phyloP scores from a whole-genome alignment of 495 filamentous ascomycete species.

The Trichoderma gamsii region DNA sequence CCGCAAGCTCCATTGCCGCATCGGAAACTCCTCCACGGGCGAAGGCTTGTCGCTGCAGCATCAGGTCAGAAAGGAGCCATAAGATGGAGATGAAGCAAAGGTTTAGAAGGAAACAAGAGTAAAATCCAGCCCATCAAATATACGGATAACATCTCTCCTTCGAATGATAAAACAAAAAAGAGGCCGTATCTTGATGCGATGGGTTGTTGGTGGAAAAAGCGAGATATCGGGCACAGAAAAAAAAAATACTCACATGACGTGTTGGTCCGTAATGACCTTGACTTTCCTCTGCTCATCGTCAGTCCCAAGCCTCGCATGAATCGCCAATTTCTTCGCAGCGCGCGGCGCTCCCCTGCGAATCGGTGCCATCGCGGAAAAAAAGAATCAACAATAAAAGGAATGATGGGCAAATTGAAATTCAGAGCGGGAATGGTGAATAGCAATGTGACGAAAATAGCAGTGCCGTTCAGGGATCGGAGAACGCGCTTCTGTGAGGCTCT shows the following conservation, averaged over 20 bases:
- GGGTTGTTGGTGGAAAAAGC: neutral
- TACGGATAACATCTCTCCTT: neutral
- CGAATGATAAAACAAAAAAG: neutral
- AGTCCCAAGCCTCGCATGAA: neutral
- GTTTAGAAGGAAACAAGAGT: neutral
- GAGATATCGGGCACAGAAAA: neutral
- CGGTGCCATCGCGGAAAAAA: conserved; percentile 5
- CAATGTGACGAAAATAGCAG: neutral
- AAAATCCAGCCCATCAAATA: neutral
- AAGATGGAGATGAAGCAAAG: neutral
- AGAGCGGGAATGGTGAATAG: neutral
- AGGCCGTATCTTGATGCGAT: neutral
- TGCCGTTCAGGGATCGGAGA: no score
- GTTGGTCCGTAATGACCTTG: conserved; percentile 15
- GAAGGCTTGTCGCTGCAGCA: conserved; percentile 57
- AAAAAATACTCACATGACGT: conserved; percentile 15
- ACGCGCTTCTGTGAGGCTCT: no score
- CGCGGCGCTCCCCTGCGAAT: conserved; percentile 10
- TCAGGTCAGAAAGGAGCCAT: conserved; percentile 18
- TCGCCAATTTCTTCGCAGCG: neutral
- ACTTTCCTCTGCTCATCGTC: conserved; percentile 12
- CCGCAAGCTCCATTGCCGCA: conserved; percentile 68
- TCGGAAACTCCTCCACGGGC: conserved; percentile 79
- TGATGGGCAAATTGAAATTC: neutral
- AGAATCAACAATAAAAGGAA: neutral